Conservation (phyloP, 169 alveolate genomes). For the Eimeria acervulina region DNA sequence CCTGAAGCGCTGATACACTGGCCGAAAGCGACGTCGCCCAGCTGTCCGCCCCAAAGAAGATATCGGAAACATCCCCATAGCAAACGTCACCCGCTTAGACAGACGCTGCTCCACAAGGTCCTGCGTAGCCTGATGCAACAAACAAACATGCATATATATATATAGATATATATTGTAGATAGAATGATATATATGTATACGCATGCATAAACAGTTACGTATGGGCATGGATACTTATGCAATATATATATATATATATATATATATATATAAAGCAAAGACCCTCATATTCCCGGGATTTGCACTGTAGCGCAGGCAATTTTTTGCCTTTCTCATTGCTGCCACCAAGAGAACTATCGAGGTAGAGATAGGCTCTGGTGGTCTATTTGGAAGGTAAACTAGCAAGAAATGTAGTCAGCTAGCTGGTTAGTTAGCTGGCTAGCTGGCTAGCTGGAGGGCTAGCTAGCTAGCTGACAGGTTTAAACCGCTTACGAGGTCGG, state of each 20-base stretch:
- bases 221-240: background rate
- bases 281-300: too few relatives aligned
- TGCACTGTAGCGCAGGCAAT: too few relatives aligned
- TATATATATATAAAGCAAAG: too few relatives aligned
- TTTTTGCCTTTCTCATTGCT: too few relatives aligned
- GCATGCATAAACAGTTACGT: background rate
- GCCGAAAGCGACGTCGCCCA: conserved; percentile 87
- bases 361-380: too few relatives aligned
- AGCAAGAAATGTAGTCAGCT: background rate
- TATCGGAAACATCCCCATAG: conserved; percentile 89
- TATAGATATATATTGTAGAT: background rate
- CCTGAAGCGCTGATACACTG: conserved; percentile 87
- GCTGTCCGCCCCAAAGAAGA: conserved; percentile 88
- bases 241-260: too few relatives aligned
- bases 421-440: background rate
- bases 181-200: too few relatives aligned
- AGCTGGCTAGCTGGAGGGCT: background rate
- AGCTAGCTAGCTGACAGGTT: background rate
- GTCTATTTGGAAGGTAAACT: too few relatives aligned
- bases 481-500: conserved; percentile 84
- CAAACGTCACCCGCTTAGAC: conserved; percentile 88
- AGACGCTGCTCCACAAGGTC: conserved; percentile 87
- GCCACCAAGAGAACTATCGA: too few relatives aligned
- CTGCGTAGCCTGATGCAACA: conserved; percentile 84
- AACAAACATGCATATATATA: background rate